Base-by-base conservation (phyloP, 164 flowering plant species). In the Saururus chinensis region DNA sequence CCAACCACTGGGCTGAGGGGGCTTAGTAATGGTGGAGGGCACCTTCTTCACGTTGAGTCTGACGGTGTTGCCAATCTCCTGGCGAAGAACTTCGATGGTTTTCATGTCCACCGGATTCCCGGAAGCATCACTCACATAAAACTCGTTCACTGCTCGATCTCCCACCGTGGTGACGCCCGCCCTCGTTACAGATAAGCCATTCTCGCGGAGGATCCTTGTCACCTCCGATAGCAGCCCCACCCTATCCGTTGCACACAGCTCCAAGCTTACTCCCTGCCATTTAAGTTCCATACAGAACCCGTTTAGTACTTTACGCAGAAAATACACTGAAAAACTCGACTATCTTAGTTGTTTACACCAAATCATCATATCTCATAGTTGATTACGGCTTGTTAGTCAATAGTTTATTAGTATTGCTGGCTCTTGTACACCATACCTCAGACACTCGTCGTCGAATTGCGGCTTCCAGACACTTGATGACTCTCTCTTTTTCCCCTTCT, bases 161-260 rank as follows among this genome's bases (percentile, higher is more conserved):
- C 95, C 88, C 0, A 75, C 61, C 7, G 95, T 87, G 40, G 84
- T 58, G 6, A 87, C 86, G 0, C 82, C 95, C 5, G 90, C 95
- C 63, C 95, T 76, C 53, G 77, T 64, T 0, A 87, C 88, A 0
- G 85, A 70, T 35, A 85, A 68, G 19, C 95, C 88, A 56, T 84
- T 70, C 73, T 85, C 95, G 51, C 88, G 68, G 13, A 85, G 74
- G 24, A 87, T 68, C 61, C 95, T 78, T 7, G 95, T 87, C n/a
- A 87, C 84, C 58, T 87, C 90, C 0, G 90, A 84, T 25, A 84
- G 82, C 63, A 87, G 68, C 0, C 95, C 95, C 12, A 84, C 83
- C 64, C 80, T 78, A 58, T 85, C 90, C 71, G 79, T 78, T 63
- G 87, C 90, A 64, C 88, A 83, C 0, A 85, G 76, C 74, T 85